A percentile compares a stretch with the other conserved stretches of the same genome.
phyloP scores from a whole-genome alignment of 345 rosid genomes.

The Lepidium africanum region DNA sequence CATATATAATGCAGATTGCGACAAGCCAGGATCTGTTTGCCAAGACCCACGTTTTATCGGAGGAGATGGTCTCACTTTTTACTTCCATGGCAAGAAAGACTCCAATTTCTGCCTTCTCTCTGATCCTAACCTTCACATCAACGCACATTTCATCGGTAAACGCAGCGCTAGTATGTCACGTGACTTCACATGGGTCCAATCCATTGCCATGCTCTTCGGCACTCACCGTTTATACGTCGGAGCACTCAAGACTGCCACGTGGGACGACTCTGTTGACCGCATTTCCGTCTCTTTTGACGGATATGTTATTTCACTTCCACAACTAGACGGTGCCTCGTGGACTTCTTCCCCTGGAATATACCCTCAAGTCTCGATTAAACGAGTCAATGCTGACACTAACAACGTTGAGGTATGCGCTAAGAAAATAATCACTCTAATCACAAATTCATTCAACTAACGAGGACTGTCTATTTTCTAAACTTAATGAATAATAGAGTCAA shows the following conservation, averaged over 20 bases:
- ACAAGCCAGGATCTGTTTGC: constrained; percentile 51
- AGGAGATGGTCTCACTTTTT: constrained; percentile 59
- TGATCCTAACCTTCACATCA: constrained; percentile 46
- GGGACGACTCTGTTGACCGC: constrained; percentile 44
- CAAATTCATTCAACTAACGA: background rate
- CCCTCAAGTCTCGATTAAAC: constrained; percentile 23
- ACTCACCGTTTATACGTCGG: constrained; percentile 44
- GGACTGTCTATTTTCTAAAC: background rate
- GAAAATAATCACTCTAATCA: background rate
- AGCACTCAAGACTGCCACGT: constrained; percentile 44
- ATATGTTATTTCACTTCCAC: constrained; percentile 17
- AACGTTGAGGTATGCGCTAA: constrained; percentile 23
- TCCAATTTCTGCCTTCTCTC: constrained; percentile 46
- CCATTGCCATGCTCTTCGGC: constrained; percentile 41
- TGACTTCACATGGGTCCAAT: constrained; percentile 61
- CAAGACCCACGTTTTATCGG: constrained; percentile 68
- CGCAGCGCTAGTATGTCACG: constrained; percentile 40
- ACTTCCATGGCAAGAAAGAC: constrained; percentile 68
- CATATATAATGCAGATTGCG: constrained; percentile 36
- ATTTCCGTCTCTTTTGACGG: constrained; percentile 38
- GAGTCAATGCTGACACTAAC: constrained; percentile 34
- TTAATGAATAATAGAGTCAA: background rate
- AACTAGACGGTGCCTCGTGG: constrained; percentile 34
- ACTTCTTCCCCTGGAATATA: constrained; percentile 15
- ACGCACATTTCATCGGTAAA: constrained; percentile 50